Evolutionary conservation across 1,284 basidiomycete species (phyloP), one percentile per base, ranked within the genome.

Genomic region (Malassezia caprae): DNA sequence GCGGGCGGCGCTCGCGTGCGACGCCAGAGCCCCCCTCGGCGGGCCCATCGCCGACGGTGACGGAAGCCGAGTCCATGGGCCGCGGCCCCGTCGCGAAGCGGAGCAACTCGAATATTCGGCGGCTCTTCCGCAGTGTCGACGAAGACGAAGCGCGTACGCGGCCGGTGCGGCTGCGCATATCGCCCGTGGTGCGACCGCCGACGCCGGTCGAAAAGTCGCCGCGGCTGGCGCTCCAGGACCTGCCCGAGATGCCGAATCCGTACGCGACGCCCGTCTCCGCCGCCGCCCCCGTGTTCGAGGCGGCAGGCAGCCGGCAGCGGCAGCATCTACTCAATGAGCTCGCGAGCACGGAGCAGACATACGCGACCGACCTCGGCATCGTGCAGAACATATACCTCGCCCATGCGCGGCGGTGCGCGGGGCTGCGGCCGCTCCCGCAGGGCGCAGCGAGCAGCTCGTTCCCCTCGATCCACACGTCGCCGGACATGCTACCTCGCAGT

Each of bases 311-410:
- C 32, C 77, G 86, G 17, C 91, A 89, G 76, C 82, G 90, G 24
- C 80, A 83, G 23, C 86, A 93, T 69, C 85, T 89, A 1, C 78
- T 96, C 31, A 81, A 84, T 44, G 90, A 96, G 53, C 61, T 73
- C 15, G 44, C 68, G 17, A 68, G 72, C 39, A 90, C 88, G 19
- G 90, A 96, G 72, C 79, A 85, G 26, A 83, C 86, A 0, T 93
- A 93, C 75, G 87, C 90, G 1, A 84, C 82, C 10, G 90, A 96
- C 77, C 79, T 96, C 19, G 84, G 84, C 3, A 79, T 94, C 46
- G 82, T 94, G 50, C 80, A 85, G 43, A 86, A 90, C 63, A 82
- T 91, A 26, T 88, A 90, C 72, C 63, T 77, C 26, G 68, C 70
- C 1, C 62, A 72, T 10, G 76, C 76, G 0, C 65, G 68, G 39